phyloP scores from a whole-genome alignment of 306 rosid genomes.

The Styphnolobium japonicum region DNA sequence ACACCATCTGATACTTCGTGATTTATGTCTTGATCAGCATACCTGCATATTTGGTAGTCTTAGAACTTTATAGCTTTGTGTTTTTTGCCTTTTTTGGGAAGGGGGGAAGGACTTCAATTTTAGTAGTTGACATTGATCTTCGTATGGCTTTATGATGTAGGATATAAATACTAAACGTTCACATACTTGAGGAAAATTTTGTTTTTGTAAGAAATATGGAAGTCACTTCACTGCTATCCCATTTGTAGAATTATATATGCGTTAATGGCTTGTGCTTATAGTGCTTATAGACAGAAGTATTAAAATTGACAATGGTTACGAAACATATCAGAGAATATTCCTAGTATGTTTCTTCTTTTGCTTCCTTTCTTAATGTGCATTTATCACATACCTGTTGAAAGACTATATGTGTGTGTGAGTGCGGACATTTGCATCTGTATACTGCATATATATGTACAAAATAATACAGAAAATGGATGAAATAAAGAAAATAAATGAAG shows the following conservation, averaged over 20 bases:
- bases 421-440: background rate
- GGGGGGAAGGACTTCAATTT: background rate
- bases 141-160: background rate
- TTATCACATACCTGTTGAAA: background rate
- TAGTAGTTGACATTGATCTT: background rate
- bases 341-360: background rate
- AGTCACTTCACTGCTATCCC: background rate
- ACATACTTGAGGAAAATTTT: background rate
- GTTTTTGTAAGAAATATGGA: background rate
- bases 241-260: background rate
- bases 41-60: background rate
- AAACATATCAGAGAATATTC: background rate
- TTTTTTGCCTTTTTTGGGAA: background rate
- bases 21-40: constrained; percentile 10
- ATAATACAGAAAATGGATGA: background rate
- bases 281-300: background rate
- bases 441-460: background rate
- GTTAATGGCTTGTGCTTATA: background rate
- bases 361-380: background rate
- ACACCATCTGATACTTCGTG: background rate
- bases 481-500: background rate
- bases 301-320: background rate
- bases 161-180: background rate
- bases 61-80: background rate
- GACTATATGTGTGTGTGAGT: background rate